Base-by-base conservation (phyloP, 306 rosid genomes). In the Sophora flavescens region DNA sequence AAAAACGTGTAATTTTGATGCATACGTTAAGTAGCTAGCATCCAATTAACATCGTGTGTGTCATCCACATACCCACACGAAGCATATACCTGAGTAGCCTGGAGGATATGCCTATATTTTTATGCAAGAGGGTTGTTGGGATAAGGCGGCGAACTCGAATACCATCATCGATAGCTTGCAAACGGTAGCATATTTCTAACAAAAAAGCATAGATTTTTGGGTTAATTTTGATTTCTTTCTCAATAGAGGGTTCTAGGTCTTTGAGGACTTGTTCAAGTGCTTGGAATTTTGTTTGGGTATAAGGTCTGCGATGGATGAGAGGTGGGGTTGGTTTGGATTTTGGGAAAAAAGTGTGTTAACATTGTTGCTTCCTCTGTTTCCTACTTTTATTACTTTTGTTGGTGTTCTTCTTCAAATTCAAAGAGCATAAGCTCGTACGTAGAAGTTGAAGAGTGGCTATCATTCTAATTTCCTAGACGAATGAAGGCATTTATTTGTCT, bases 261-360 rank as follows among this genome's bases (percentile, higher is more conserved):
- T 63, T 16, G 76, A 94, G 39, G 12, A 91, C 85, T 70, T 85
- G 79, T 41, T 90, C 91, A 9, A 95, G 92, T 80, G 95, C 96
- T 85, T 95, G 84, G 64, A 80, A 44, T 72, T 92, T 87, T 32
- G 97, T 86, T 63, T 84, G 88, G 73, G 84, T 44, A 54, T 56
- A 67, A 74, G 92, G 91, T 70, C 86, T 73, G 54, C 64, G 90
- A 65, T 79, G 38, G 53, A 88, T 79, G 60, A 95, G 72, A 35
- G 89, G 89, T 57, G 97, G 97, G 75, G 96, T 85, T 41, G 93
- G 78, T 38, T 75, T 77, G 54, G 98, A n/a, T 73, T 86, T 82
- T 44, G 88, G 91, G 79, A 80, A 90, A 17, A 62, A n/a, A 87
- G 80, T 10, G 78, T 79, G 33, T 45, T 45, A 45, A 45, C 14